phyloP scores from a whole-genome alignment of 106 monocot genomes.

The Alisma plantagoaquatica region DNA sequence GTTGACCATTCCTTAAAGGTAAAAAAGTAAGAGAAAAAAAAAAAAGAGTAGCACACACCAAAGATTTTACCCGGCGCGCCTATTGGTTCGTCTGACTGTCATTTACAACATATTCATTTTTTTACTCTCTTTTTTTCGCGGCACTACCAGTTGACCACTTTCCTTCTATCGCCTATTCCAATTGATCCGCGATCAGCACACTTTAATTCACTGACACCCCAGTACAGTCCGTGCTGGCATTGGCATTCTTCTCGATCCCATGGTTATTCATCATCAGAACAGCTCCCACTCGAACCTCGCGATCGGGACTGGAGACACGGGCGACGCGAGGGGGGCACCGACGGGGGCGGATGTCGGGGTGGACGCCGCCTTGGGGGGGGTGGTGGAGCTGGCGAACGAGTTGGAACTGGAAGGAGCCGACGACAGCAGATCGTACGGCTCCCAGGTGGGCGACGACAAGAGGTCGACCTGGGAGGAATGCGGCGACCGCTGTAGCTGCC shows the following conservation, averaged over 20 bases:
- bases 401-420: conserved; percentile 14
- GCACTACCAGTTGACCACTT: too few relatives aligned
- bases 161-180: too few relatives aligned
- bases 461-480: background rate
- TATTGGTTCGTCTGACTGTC: too few relatives aligned
- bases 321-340: conserved; percentile 17
- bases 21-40: background rate
- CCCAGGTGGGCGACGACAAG: too few relatives aligned
- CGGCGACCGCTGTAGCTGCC: conserved; percentile 21
- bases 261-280: conserved; percentile 23
- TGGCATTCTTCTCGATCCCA: background rate
- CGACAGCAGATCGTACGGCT: conserved; percentile 53
- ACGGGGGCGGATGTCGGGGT: conserved; percentile 7
- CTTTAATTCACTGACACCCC: background rate
- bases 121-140: too few relatives aligned
- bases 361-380: conserved; percentile 18
- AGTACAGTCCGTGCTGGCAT: background rate
- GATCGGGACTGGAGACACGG: conserved; percentile 20
- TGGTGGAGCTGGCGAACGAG: background rate
- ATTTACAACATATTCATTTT: background rate
- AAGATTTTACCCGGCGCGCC: too few relatives aligned
- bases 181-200: background rate
- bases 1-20: too few relatives aligned
- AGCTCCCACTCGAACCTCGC: conserved; percentile 66
- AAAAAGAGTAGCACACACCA: background rate